Base-by-base conservation (phyloP, 2,329 filamentous ascomycete genomes). In the Apiospora arundinis region DNA sequence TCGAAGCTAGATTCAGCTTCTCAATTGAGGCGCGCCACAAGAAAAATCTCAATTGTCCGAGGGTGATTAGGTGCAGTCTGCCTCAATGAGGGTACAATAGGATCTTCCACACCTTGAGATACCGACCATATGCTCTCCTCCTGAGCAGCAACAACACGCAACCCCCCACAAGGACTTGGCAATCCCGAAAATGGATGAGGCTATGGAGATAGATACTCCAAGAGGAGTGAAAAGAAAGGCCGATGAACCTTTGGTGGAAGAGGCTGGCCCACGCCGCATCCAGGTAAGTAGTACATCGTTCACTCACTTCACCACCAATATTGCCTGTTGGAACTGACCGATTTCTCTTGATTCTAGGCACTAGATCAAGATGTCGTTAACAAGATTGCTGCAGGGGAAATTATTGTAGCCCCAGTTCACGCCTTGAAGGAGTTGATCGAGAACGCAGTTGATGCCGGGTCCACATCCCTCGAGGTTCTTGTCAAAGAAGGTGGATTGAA, bases 351-450 rank as follows among this genome's bases (percentile, higher is more conserved):
- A 49, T 12, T 42, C 70, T n/a, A 97, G 91, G 93, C 95, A 18
- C 88, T 99, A 37, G 93, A 97, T 78, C 91, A 93, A 74, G 92
- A 96, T 83, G 96, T 99, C 28, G 93, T 99, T 75, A 99, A 98
- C 86, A 99, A 98, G 82, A 99, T 99, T 76, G 96, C 96, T 0
- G 96, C 96, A 0, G 96, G 96, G 25, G 96, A 99, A 82, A 99
- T 99, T 77, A 99, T 99, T 73, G 95, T 99, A 67, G 95, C 96
- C 2, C 97, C 96, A 0, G 95, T 98, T 40, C 94, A 99, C 81
- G 96, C 97, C 3, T 83, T 99, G 71, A 99, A 99, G 82, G 96
- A 99, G 81, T 85, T 99, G 68, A 95, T 99, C 16, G 96, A 99
- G 81, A 99, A 99, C 77, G 92, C 96, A 4, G 95, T 99, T 21